These are phyloP conservation scores for Penicillium riverlandense DNA, from an alignment of 495 filamentous ascomycete genomes.

Conservation along the genomic window DNA sequence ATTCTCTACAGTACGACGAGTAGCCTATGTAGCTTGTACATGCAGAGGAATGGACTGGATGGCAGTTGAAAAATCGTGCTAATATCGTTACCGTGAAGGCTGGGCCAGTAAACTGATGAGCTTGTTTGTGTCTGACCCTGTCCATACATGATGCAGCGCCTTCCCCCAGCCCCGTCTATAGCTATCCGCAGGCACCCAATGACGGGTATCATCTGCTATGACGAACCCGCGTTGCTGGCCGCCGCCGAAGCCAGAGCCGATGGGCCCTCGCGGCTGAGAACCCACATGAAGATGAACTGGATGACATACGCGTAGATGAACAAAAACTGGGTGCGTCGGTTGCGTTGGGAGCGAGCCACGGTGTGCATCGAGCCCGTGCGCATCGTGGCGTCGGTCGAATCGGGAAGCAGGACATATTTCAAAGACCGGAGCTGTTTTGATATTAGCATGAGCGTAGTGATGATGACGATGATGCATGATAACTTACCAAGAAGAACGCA, in stretches of 20 bases:
- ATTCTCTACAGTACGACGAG: no score
- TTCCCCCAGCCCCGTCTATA: constrained; percentile 15
- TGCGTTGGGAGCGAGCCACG: constrained; percentile 74
- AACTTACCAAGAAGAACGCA: constrained; percentile 85
- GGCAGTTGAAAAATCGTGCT: constrained; percentile 16
- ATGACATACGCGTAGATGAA: constrained; percentile 93
- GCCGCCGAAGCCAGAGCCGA: constrained; percentile 3
- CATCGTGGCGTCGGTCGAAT: constrained; percentile 57
- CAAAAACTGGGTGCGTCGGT: constrained; percentile 86
- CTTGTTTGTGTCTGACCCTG: not conserved
- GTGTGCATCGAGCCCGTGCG: constrained; percentile 66
- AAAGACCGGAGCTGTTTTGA: constrained; percentile 64
- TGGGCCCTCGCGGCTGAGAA: constrained; percentile 57
- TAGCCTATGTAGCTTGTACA: no score
- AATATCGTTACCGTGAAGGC: constrained; percentile 16
- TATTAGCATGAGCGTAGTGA: constrained; percentile 22
- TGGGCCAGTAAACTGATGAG: not conserved
- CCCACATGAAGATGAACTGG: constrained; percentile 93
- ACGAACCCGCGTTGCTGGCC: constrained; percentile 20
- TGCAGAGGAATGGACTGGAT: not conserved
- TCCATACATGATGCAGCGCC: not conserved
- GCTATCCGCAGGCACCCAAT: constrained; percentile 7
- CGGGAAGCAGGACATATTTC: constrained; percentile 92
- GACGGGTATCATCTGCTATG: constrained; percentile 2
- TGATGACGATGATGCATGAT: no score